Base-by-base conservation (phyloP, 768 basidiomycete species). In the Boletus eberwhitei region DNA sequence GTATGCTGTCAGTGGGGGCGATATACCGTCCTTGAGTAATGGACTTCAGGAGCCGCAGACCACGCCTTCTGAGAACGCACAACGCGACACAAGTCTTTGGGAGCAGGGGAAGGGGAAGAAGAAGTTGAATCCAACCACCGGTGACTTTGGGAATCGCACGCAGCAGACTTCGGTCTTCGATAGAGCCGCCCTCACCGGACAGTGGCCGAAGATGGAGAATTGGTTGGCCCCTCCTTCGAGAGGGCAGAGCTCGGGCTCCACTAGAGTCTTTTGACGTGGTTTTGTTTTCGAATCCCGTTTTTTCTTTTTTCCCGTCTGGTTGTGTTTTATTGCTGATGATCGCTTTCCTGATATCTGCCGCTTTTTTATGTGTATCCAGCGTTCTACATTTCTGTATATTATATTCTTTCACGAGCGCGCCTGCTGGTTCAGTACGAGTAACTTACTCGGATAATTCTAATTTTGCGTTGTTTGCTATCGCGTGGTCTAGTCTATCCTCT, bases 171-270 rank as follows among this genome's bases (percentile, higher is more conserved):
- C 65, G 46, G 61, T 35, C 52, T 65, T 62, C 52, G 66, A 68
- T 60, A 64, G 57, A 61, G 65, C 68, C 55, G 62, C 59, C 53
- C 13, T 62, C 35, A 43, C 63, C 44, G 69, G 64, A 29, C 69
- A 63, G 36, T 69, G 69, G 69, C 71, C 69, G 48, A 72, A 70
- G 64, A 67, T 72, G 71, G 69, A 71, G 61, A 71, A 52, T 41
- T 71, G 69, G 69, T 35, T 69, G 53, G 58, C 68, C 19, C 61
- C 68, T 21, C 59, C 68, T 37, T 48, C 69, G 16, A 57, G 71
- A 35, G 67, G 69, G 4, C 66, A 71, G 50, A 72, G 42, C 51
- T 67, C 71, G 35, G 64, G 69, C 29, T 71, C 69, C 12, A 43
- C 71, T 31, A 53, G 67, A 52, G 62, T 71, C 41, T 61, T 71